Percentiles rank a stretch among this genome's conserved stretches.
phyloP scores from a whole-genome alignment of 2,329 filamentous ascomycete genomes.

The Lomentospora prolificans region DNA sequence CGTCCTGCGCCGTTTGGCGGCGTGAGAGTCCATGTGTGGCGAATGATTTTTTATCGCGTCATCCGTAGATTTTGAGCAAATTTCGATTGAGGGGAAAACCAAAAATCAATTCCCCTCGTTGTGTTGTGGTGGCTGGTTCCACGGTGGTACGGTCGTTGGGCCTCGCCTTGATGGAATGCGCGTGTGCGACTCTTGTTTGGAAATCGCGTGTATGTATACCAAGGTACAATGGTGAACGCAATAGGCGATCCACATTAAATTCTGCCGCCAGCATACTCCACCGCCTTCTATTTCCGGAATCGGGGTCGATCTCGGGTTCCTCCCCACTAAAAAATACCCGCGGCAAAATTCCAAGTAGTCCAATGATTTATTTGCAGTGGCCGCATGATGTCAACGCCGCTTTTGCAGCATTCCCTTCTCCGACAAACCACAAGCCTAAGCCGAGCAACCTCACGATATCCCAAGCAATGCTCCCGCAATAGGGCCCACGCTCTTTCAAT shows the following conservation, averaged over 20 bases:
- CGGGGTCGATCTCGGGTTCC: not conserved
- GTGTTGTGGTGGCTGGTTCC: not conserved
- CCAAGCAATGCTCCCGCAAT: not conserved
- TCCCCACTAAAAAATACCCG: not conserved
- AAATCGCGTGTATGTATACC: constrained; percentile 5
- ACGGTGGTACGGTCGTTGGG: not conserved
- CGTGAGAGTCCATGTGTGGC: constrained; percentile 39
- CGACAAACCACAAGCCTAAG: too few relatives aligned
- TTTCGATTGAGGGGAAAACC: not conserved
- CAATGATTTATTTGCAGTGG: too few relatives aligned
- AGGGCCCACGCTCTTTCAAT: not conserved
- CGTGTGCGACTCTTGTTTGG: not conserved
- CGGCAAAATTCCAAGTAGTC: not conserved
- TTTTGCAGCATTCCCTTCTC: too few relatives aligned
- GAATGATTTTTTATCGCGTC: constrained; percentile 2
- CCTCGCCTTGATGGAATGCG: not conserved
- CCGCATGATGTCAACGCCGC: not conserved
- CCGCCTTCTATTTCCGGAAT: constrained; percentile 1
- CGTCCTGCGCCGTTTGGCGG: constrained; percentile 54
- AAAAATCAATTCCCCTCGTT: not conserved
- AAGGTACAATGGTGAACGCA: not conserved
- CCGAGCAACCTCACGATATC: not conserved
- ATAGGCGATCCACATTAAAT: not conserved
- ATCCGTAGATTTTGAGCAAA: not conserved
- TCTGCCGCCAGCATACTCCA: not conserved